Evolutionary conservation across 1,284 basidiomycete species (phyloP), one percentile per base, ranked within the genome.

Genomic region (Ceratorhiza oryzae-sativae): DNA sequence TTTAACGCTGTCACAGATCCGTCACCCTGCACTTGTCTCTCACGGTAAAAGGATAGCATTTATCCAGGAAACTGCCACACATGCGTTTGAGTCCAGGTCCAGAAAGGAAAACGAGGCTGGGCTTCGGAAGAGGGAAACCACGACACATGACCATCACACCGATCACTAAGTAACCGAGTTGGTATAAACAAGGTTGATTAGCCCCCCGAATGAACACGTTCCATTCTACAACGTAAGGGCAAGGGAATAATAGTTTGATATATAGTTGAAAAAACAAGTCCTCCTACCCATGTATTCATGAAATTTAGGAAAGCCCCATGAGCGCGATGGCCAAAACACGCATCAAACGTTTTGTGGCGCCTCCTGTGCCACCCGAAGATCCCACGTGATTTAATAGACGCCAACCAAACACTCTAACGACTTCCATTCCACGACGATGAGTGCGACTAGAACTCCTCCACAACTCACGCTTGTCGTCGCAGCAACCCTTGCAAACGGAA

Each of bases 391-490:
- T 39, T 6, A 2, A 42, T 30, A 60, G 58, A 60, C 58, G 58
- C 58, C 58, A 42, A 30, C 58, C 41, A 55, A 30, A 34, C n/a
- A n/a, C n/a, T n/a, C n/a, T 6, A 32, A 18, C 27, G 13, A 55
- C 53, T 55, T 55, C 27, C 30, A 10, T 32, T 32, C 53, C 8
- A 15, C 58, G 20, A 41, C 58, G 25, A 25, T 36, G 34, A 41
- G n/a, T 13, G 13, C 39, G 32, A 12, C 25, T 20, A n/a, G 20
- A 34, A 55, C 45, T 32, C 53, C 51, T 58, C 75, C 73, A 13
- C 78, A 79, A 10, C 77, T 98, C 74, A 97, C 95, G 39, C 86
- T 98, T 83, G 91, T 99, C 78, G 96, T 98, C 74, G 96, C 96
- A 3, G 94, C 95, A 13, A 97, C 96, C 2, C 84, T 86, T 73